Base-by-base conservation (phyloP, 2,329 filamentous ascomycete genomes). In the Fusarium sp. region DNA sequence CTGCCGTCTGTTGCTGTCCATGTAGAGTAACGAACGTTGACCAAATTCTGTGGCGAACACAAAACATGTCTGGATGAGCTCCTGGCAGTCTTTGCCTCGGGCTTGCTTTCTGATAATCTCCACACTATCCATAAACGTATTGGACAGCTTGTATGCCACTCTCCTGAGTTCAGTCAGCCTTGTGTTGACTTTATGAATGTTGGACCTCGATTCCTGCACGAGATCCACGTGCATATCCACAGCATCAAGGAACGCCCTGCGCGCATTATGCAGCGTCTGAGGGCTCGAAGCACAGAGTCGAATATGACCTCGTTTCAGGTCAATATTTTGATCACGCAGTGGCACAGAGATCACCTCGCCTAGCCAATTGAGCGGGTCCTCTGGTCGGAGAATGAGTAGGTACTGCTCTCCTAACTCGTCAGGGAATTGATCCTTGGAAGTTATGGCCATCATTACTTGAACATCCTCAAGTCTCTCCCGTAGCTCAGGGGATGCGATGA, bases 21-120 rank as follows among this genome's bases (percentile, higher is more conserved):
- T 96, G 83, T 97, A 97, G 18, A 96, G 90, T 52, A 97, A 88
- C 3, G 95, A 98, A 70, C 96, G 92, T 79, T 98, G 95, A 46
- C 96, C 96, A 73, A 99, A 99, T 79, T 99, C 96, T 0, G 96
- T 98, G n/a, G 96, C 96, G 76, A 98, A 99, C 41, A 97, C 93
- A 79, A 98, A 99, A 81, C 95, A 99, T 6, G 94, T 97, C 80
- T 99, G 96, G 69, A 99, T 96, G 31, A 99, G 89, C 76, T 99
- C 96, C 75, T 97, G 94, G 78, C 95, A 97, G 71, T 96, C 92
- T 70, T 95, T 88, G 9, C 92, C 93, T 61, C 88, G 87, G 1
- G 94, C 94, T 80, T 99, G 95, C 72, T 90, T 91, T 69, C 94
- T 89, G 70, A 99, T 96, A 68, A 94, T 94, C 78, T 97, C 94